phyloP scores from a whole-genome alignment of 441 rosid species.

The Erysimum pusillum region DNA sequence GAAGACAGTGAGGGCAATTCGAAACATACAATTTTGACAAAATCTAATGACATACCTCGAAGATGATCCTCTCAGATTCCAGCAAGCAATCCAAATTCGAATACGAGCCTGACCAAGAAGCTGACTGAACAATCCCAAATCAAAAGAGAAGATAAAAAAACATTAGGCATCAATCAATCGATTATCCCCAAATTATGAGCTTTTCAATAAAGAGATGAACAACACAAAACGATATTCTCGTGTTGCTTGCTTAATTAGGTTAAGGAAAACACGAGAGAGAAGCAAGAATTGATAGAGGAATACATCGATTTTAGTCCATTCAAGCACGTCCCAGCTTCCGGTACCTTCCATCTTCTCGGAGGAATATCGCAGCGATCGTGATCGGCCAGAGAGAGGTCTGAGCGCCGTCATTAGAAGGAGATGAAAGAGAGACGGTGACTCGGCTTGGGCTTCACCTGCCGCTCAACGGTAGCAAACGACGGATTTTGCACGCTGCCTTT shows the following conservation, averaged over 20 bases:
- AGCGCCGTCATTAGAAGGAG: conserved; percentile 56
- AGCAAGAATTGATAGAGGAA: conserved; percentile 4
- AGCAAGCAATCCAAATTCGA: conserved; percentile 75
- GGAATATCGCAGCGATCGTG: conserved; percentile 60
- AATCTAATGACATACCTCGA: conserved; percentile 58
- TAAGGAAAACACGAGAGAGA: conserved; percentile 33
- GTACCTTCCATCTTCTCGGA: conserved; percentile 77
- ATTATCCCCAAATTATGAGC: conserved; percentile 18
- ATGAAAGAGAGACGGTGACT: conserved; percentile 27
- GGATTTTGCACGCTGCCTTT: conserved; percentile 46
- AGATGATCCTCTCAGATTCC: conserved; percentile 70
- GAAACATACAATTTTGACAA: conserved; percentile 17
- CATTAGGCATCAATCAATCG: conserved; percentile 19
- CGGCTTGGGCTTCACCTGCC: conserved; percentile 37
- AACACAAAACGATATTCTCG: conserved; percentile 24
- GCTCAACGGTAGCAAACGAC: conserved; percentile 49
- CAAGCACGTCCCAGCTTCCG: conserved; percentile 88
- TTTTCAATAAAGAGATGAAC: conserved; percentile 1
- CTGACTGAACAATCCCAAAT: conserved; percentile 51
- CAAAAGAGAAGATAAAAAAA: neutral
- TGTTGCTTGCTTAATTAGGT: conserved; percentile 27
- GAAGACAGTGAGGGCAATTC: conserved; percentile 14
- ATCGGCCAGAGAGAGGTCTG: conserved; percentile 52
- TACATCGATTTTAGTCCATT: conserved; percentile 90
- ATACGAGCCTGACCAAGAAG: conserved; percentile 59